phyloP scores from a whole-genome alignment of 177 flowering plant species.

The Vitis hybrid region DNA sequence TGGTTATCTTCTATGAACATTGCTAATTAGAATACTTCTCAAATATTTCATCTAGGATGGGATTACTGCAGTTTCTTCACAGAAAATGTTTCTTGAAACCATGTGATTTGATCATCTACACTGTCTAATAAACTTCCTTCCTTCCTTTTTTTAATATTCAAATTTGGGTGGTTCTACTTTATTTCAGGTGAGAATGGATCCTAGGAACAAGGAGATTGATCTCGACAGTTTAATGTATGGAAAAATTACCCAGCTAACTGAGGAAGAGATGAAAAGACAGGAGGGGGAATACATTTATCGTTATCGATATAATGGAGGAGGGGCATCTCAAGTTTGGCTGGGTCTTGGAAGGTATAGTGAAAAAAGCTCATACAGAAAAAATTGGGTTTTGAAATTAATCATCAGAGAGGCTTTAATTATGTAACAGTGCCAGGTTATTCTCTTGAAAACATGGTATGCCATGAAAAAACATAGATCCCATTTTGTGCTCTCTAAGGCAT shows the following conservation, averaged over 20 bases:
- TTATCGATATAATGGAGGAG: conserved; percentile 94
- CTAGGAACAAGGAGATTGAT: conserved; percentile 83
- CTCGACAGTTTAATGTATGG: conserved; percentile 78
- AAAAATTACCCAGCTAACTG: conserved; percentile 47
- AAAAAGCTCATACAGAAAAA: not conserved
- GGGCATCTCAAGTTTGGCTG: conserved; percentile 99
- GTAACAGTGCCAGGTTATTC: no score
- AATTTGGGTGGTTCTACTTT: conserved; percentile 1
- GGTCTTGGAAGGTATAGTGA: conserved; percentile 77
- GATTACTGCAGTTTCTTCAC: not conserved
- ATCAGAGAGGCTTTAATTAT: no score
- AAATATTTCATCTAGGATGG: no score
- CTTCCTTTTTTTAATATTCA: no score
- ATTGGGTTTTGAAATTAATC: not conserved
- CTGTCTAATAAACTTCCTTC: no score
- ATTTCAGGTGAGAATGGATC: conserved; percentile 91
- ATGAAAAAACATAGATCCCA: no score
- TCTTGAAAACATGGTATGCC: no score
- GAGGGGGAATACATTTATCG: conserved; percentile 90
- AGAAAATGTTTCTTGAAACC: not conserved
- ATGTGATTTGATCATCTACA: no score
- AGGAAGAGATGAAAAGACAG: conserved; percentile 84
- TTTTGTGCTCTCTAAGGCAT: no score
- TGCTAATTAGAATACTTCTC: not conserved
- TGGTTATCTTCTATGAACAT: not conserved